Evolutionary conservation across 2,329 filamentous ascomycete species (phyloP), one percentile per base, ranked within the genome.

Genomic region (Chaetomium olivaceum): DNA sequence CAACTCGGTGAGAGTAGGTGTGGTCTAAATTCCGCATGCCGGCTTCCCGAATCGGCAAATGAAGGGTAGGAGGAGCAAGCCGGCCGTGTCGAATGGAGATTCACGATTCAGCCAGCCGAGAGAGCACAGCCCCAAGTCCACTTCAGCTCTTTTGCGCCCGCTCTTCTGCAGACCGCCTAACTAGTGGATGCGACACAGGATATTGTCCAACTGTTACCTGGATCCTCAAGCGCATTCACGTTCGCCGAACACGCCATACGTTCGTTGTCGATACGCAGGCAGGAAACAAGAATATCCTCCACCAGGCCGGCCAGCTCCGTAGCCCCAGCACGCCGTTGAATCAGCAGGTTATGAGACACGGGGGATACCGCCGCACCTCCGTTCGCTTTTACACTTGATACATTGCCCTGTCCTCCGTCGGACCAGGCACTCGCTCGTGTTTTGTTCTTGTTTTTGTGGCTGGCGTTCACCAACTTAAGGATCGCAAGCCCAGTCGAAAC

Each of bases 141-240:
- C 56, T 59, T 59, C 62, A 33, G 54, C 14, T 59, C 46, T 43
- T 11, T 23, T 54, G 5, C 33, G 31, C 33, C 19, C 46, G 31
- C 25, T 25, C 58, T 59, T n/a, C 58, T 59, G 33, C 62, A 59
- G 56, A 63, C 62, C 56, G 62, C 62, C 33, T 46, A 7, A n/a
- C 48, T 46, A 7, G 25, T 59, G 21, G 61, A 54, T 58, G 55
- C 25, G 43, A 52, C 61, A 21, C 25, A 29, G 31, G 19, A 29
- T 12, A 50, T 31, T 21, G 50, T n/a, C 19, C 7, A 11, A 43
- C n/a, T 27, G 33, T 43, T 21, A 14, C 36, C 19, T n/a, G 25
- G 36, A 14, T 39, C 14, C 21, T 12, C 11, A 52, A 51, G 54
- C 54, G 27, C 61, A 9, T 33, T 23, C n/a, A 14, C 3, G 7